Base-by-base conservation (phyloP, 2,329 filamentous ascomycete species). In the Rosellinia necatrix region DNA sequence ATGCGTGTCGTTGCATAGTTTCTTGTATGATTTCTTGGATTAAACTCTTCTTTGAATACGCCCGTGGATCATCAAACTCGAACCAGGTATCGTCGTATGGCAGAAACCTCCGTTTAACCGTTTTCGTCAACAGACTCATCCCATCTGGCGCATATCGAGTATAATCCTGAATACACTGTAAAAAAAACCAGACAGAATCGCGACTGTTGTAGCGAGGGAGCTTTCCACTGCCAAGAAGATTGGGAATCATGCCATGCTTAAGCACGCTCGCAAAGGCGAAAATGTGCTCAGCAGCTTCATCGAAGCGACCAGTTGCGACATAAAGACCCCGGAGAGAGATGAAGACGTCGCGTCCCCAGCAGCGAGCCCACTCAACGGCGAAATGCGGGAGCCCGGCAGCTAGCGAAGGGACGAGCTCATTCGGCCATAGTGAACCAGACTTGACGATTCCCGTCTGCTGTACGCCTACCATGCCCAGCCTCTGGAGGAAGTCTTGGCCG, bases 191-290 rank as follows among this genome's bases (percentile, higher is more conserved):
- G 37, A 97, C 85, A 0, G 94, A 96, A 73, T 99, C 94, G 58
- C 94, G 84, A 38, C 94, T 92, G 72, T 99, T 99, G 78, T 97
- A 99, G 22, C 94, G 84, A 3, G 94, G 94, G 13, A 87, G 81
- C 58, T 88, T 90, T 6, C 94, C 92, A 57, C 90, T 91, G 62
- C 91, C 88, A 12, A 99, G 80, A 17, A 99, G 81, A 68, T 99
- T 99, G 12, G 94, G 94, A 54, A 99, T 92, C 92, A 97, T 96
- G 47, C 94, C 94, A 67, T 99, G 94, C 78, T 99, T 99, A 64
- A 99, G 77, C 9, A 99, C 92, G 70, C 92, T 96, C 2, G 90
- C 92, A 75, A 99, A 99, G 7, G 92, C 93, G 58, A 91, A 78
- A 56, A 99, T 96, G 68, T 99, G 96, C 71, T 97, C 92, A 68